Conservation (phyloP, 2,329 filamentous ascomycete species). For the Thielaviopsis euricoi region DNA sequence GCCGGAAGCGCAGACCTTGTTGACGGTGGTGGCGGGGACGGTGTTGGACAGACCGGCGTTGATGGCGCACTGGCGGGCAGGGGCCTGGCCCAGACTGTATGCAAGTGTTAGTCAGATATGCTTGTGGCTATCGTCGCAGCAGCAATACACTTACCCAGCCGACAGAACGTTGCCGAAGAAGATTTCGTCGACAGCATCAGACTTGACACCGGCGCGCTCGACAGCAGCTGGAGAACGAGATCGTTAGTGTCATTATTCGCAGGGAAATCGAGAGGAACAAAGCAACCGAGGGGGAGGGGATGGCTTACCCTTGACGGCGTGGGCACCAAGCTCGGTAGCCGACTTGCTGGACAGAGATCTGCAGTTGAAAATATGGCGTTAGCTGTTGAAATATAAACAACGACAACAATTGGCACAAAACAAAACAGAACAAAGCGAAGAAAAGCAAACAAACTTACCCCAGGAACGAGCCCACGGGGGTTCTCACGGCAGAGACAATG, state of each 20-base stretch:
- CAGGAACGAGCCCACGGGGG: conserved; percentile 85
- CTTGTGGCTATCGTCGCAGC: conserved; percentile 12
- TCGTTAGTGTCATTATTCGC: conserved; percentile 11
- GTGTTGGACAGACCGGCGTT: conserved; percentile 68
- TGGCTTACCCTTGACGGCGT: conserved; percentile 73
- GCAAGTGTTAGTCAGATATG: conserved; percentile 8
- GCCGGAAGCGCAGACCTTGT: conserved; percentile 96
- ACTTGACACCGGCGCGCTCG: conserved; percentile 71
- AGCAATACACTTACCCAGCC: conserved; percentile 51
- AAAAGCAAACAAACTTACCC: conserved; percentile 52
- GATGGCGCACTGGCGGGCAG: conserved; percentile 85
- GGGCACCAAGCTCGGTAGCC: conserved; percentile 72
- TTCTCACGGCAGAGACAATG: conserved; percentile 83
- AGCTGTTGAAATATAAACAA: not conserved
- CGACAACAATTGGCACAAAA: conserved; percentile 8
- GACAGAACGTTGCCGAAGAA: conserved; percentile 98
- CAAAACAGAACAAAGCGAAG: too few relatives aligned
- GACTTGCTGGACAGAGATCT: conserved; percentile 79
- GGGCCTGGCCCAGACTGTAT: conserved; percentile 77
- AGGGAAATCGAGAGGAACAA: not conserved
- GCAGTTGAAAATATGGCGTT: not conserved
- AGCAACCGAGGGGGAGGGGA: not conserved
- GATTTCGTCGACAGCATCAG: conserved; percentile 84
- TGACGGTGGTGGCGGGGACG: conserved; percentile 79
- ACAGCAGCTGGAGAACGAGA: conserved; percentile 43